Percentiles rank a stretch among this genome's conserved stretches.
phyloP scores from a whole-genome alignment of 2,329 filamentous ascomycete genomes.

The Exophiala sideris region DNA sequence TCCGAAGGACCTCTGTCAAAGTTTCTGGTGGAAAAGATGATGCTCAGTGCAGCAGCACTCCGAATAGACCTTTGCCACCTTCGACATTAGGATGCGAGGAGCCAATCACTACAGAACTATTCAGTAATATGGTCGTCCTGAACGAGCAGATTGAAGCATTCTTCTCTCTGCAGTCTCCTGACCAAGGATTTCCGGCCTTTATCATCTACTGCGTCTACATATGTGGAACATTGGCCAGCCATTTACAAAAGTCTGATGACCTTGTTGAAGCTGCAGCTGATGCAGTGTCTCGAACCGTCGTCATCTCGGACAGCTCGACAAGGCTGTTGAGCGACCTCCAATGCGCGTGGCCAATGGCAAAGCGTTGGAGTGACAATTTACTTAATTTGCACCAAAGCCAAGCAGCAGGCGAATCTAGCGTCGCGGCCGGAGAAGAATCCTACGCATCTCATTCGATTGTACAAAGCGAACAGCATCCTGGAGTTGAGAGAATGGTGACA shows the following conservation, averaged over 20 bases:
- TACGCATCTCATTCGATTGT: no score
- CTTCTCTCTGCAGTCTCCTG: slow-evolving; percentile 30
- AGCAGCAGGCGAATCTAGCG: no score
- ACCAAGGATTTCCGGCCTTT: slow-evolving; percentile 37
- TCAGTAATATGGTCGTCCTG: slow-evolving; percentile 36
- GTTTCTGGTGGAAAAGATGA: no score
- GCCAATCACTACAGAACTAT: slow-evolving; percentile 34
- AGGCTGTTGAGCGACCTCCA: background rate
- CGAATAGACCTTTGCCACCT: slow-evolving; percentile 13
- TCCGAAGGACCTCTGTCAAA: slow-evolving; percentile 36
- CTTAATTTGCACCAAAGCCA: background rate
- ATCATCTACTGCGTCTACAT: slow-evolving; percentile 43
- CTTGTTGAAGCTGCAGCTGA: no score
- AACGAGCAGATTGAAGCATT: slow-evolving; percentile 39
- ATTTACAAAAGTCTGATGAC: no score
- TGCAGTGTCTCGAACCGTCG: background rate
- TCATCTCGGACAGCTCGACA: background rate
- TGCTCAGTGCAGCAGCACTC: no score
- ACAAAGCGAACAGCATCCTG: no score
- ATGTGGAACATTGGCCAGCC: slow-evolving; percentile 38
- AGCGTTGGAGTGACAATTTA: background rate
- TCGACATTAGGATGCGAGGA: slow-evolving; percentile 31
- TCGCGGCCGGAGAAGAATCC: background rate
- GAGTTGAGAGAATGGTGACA: no score
- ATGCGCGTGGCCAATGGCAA: slow-evolving; percentile 5